Conservation (phyloP, 2,329 filamentous ascomycete genomes). For the Shiraia sp. region DNA sequence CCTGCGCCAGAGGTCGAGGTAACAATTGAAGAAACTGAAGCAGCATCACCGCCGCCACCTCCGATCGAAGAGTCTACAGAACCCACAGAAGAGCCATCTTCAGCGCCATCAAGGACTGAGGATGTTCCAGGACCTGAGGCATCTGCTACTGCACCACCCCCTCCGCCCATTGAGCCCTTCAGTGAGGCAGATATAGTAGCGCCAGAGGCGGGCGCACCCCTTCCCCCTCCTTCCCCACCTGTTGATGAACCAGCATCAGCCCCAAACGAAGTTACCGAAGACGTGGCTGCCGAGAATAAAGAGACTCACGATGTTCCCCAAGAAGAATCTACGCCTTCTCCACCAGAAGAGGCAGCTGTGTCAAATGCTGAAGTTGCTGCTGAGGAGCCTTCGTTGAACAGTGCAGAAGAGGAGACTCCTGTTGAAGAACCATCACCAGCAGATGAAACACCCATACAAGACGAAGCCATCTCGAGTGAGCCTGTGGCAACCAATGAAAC, state of each 20-base stretch:
- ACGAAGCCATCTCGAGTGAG: not conserved
- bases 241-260: not conserved
- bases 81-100: not conserved
- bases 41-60: not conserved
- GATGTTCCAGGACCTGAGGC: not conserved
- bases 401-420: not conserved
- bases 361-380: no score
- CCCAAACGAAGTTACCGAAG: not conserved
- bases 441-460: slow-evolving; percentile 1
- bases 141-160: no score
- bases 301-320: not conserved
- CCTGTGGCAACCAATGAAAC: not conserved
- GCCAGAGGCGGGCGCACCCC: no score
- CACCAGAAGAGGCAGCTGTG: not conserved
- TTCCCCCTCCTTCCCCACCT: no score
- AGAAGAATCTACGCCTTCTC: not conserved
- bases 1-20: not conserved
- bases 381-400: not conserved
- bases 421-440: not conserved
- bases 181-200: not conserved
- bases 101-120: not conserved
- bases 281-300: not conserved
- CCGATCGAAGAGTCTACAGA: not conserved
- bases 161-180: no score
- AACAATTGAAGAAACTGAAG: not conserved